These are phyloP conservation scores for Aeminium ludgeri DNA, from an alignment of 495 filamentous ascomycete genomes.

Conservation along the genomic window DNA sequence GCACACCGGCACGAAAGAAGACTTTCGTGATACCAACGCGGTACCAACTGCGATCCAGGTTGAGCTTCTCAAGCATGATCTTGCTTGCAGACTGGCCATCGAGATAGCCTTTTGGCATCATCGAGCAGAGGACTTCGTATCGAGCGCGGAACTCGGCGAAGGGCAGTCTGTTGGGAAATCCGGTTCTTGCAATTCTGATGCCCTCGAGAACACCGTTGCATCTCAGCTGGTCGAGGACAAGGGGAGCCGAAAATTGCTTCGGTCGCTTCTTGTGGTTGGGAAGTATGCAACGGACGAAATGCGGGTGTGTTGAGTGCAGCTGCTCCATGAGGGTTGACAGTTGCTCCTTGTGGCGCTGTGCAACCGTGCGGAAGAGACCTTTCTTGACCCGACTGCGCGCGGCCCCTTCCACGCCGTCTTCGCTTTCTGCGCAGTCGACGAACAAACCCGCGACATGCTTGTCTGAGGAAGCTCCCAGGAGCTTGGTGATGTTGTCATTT, in stretches of 20 bases:
- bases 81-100: constrained; percentile 75
- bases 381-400: constrained; percentile 81
- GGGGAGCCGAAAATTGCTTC: constrained; percentile 71
- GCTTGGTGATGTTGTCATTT: constrained; percentile 85
- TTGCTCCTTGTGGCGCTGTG: constrained; percentile 95
- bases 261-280: constrained; percentile 98
- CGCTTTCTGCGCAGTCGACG: constrained; percentile 62
- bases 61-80: constrained; percentile 79
- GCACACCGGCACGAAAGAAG: constrained; percentile 91
- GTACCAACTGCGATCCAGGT: constrained; percentile 68
- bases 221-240: constrained; percentile 87
- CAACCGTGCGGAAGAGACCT: constrained; percentile 90
- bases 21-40: constrained; percentile 94
- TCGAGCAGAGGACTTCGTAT: constrained; percentile 86
- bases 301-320: constrained; percentile 87
- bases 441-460: constrained; percentile 75
- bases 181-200: constrained; percentile 91
- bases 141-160: constrained; percentile 91
- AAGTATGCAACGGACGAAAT: constrained; percentile 95
- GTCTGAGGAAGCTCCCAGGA: constrained; percentile 68
- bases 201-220: constrained; percentile 98
- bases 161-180: constrained; percentile 87
- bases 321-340: constrained; percentile 89
- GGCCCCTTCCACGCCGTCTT: constrained; percentile 43
- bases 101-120: constrained; percentile 78